These are phyloP conservation scores for Colletotrichum plurivorum DNA, from an alignment of 2,329 filamentous ascomycete species.

Conservation along the genomic window DNA sequence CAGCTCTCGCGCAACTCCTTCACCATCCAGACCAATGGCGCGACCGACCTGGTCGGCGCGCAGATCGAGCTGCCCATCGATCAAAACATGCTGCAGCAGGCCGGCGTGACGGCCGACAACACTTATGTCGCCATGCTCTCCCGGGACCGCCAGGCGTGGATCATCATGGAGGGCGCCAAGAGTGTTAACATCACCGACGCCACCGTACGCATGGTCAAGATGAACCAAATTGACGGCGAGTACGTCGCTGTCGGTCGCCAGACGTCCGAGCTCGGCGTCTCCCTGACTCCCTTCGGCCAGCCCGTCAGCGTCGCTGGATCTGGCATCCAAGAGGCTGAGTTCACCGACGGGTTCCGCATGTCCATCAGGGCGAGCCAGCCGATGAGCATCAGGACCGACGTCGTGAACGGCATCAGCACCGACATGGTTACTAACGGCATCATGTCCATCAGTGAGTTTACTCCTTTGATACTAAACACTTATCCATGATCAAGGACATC, in stretches of 20 bases:
- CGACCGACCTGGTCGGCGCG: conserved; percentile 42
- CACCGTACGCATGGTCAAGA: conserved; percentile 43
- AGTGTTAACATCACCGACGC: conserved; percentile 44
- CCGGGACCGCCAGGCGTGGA: conserved; percentile 42
- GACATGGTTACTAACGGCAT: conserved; percentile 42
- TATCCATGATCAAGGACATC: neutral
- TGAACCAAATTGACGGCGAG: conserved; percentile 43
- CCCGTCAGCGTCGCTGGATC: conserved; percentile 41
- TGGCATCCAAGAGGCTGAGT: conserved; percentile 44
- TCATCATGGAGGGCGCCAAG: conserved; percentile 42
- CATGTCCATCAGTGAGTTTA: conserved; percentile 41
- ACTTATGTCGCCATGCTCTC: conserved; percentile 43
- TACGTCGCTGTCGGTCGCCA: conserved; percentile 43
- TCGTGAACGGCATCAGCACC: conserved; percentile 43
- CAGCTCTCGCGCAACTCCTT: conserved; percentile 43
- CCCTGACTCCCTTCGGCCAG: conserved; percentile 42
- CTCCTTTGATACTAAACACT: neutral
- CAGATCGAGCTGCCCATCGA: conserved; percentile 44
- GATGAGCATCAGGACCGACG: conserved; percentile 42
- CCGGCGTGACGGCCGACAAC: conserved; percentile 42
- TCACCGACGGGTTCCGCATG: conserved; percentile 43
- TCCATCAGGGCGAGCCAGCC: conserved; percentile 44
- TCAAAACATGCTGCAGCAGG: conserved; percentile 39
- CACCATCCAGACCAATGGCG: conserved; percentile 43
- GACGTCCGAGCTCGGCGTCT: conserved; percentile 40